Conservation (phyloP, 1,139 yeast species). For the Pichia sp. region DNA sequence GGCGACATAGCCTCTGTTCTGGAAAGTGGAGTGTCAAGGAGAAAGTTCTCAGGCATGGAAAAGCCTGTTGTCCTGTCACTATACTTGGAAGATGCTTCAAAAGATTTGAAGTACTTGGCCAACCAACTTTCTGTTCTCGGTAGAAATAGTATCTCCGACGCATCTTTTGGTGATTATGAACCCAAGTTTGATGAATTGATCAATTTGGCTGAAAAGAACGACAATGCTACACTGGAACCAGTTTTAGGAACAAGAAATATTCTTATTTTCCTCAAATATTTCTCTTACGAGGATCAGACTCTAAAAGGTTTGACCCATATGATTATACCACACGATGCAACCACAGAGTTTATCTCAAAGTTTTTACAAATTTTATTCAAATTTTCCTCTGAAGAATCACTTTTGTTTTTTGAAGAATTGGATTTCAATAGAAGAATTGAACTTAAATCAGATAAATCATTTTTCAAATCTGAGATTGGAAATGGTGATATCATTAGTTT, state of each 20-base stretch:
- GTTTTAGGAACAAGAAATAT: slow-evolving; percentile 35
- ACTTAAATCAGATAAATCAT: slow-evolving; percentile 42
- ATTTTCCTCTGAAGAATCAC: slow-evolving; percentile 38
- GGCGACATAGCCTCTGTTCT: slow-evolving; percentile 25
- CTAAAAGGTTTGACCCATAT: slow-evolving; percentile 62
- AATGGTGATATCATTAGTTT: slow-evolving; percentile 73
- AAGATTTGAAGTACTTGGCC: slow-evolving; percentile 18
- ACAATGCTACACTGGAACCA: slow-evolving; percentile 22
- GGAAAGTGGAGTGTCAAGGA: slow-evolving; percentile 18
- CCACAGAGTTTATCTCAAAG: slow-evolving; percentile 43
- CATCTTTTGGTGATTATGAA: slow-evolving; percentile 9
- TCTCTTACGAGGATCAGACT: slow-evolving; percentile 53
- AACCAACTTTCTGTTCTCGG: slow-evolving; percentile 4
- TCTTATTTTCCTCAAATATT: slow-evolving; percentile 63
- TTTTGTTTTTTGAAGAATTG: slow-evolving; percentile 66
- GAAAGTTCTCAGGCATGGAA: slow-evolving; percentile 15
- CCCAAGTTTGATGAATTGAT: slow-evolving; percentile 15
- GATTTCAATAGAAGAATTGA: slow-evolving; percentile 58
- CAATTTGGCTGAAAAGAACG: slow-evolving; percentile 13
- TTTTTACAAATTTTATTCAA: slow-evolving; percentile 44
- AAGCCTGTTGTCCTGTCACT: slow-evolving; percentile 22
- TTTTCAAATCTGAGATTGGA: slow-evolving; percentile 61
- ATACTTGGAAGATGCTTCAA: slow-evolving; percentile 27
- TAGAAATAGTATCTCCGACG: neutral
- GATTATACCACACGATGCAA: slow-evolving; percentile 49